Evolutionary conservation across 805 yeast genomes (phyloP), one percentile per base, ranked within the genome.

Genomic region (Kodamaea kaohsiungensis): DNA sequence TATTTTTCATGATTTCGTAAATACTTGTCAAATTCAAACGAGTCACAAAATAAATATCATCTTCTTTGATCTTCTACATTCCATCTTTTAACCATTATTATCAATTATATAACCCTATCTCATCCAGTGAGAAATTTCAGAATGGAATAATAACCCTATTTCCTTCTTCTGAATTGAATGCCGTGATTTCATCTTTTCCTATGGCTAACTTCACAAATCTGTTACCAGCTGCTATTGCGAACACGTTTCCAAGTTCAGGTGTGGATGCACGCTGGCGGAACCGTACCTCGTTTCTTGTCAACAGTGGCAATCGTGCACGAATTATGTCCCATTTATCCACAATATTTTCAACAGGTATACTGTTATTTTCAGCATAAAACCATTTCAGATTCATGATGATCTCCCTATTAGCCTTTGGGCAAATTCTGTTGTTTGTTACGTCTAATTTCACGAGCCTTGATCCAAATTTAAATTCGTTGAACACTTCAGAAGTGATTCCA

Each of bases 401-500:
- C 33, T 9, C n/a, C 15, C 4, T 17, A 33, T 22, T 19, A 3
- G 50, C 27, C 17, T 16, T n/a, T 2, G 40, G 16, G 33, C 38
- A 35, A 15, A 48, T 35, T 8, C 30, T 15, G 25, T 48, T 48
- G 33, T 48, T 37, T 10, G 50, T 18, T 7, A 48, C 15, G 16
- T 48, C 50, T 7, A 48, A 8, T 18, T 18, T 48, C 42, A 6
- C 13, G 5, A 48, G 43, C 10, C 35, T 30, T 6, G 50, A 15
- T 13, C 42, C 27, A 48, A 48, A 48, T n/a, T 9, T n/a, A 22
- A 48, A 48, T 7, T 16, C n/a, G n/a, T 48, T 37, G 35, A 48
- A 35, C 4, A 48, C 27, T 5, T n/a, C 43, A 9, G 50, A 30
- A 9, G 33, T 48, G 19, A 48, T 48, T 7, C 30, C 43, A 22